Evolutionary conservation across 192 early-diverging fungal species (phyloP), one percentile per base, ranked within the genome.

Genomic region (Backusella tuberculispora): DNA sequence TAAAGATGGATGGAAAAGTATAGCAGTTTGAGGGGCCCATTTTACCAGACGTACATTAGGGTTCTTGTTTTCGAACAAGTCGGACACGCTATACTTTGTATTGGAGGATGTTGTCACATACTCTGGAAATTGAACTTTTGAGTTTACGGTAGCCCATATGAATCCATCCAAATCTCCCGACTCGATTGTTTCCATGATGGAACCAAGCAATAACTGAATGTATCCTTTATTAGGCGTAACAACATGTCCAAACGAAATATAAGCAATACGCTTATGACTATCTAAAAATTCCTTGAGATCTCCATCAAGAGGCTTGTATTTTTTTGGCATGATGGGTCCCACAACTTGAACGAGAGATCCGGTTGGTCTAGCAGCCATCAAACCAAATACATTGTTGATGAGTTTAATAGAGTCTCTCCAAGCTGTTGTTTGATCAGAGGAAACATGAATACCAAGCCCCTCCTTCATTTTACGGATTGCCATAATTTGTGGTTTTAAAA

Each of bases 301-400:
- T 8, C 26, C 9, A 5, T 69, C 66, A 7, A 84, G 21, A 9
- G 29, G 5, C 13, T 40, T 56, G 29, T 82, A 80, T 1, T 19
- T 12, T 42, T 77, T 53, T 63, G 71, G 72, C 29, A 82, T 66
- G 5, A 84, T 74, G 4, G 83, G 83, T 1, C 83, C 83, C 29
- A 82, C 48, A 14, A 72, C 29, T 50, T 75, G 64, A 3, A 78
- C 63, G 43, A 81, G 66, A 21, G 80, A 70, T 2, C 76, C 76
- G 6, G 68, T 10, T 1, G 76, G 47, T 17, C 76, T 63, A 15
- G 80, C 69, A 15, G 60, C 6, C 24, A 60, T 70, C 3, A 78
- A 56, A 1, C 78, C 78, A 40, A 68, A 76, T 6, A 72, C 48
- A 8, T 43, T 80, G 44, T 80, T 80, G 24, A 76, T 45, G 0